Evolutionary conservation across 2,329 filamentous ascomycete genomes (phyloP).

Genomic region (Corniculantispora saksenae): DNA sequence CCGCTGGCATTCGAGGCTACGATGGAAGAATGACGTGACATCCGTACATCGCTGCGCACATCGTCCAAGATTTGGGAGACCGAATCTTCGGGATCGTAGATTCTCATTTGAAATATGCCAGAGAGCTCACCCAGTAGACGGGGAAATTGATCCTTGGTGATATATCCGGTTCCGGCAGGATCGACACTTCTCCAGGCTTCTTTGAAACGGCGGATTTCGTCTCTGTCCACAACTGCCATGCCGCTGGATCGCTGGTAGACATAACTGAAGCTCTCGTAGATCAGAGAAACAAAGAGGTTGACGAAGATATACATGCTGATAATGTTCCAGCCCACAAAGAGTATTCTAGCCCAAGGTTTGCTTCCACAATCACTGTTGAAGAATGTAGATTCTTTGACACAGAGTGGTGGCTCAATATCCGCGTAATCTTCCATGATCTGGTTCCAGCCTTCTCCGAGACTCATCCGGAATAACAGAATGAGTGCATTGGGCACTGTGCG

Average conservation of each 20-base stretch:
- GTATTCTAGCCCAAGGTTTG: conserved; percentile 77
- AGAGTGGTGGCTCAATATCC: conserved; percentile 74
- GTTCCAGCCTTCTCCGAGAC: conserved; percentile 96
- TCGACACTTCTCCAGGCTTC: conserved; percentile 97
- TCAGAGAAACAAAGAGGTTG: conserved; percentile 95
- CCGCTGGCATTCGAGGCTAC: conserved; percentile 51
- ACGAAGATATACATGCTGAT: conserved; percentile 99
- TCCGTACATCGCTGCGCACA: conserved; percentile 61
- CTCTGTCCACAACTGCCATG: conserved; percentile 84
- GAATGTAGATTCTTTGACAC: conserved; percentile 71
- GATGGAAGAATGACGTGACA: conserved; percentile 56
- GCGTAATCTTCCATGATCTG: conserved; percentile 95
- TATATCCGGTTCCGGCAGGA: conserved; percentile 86
- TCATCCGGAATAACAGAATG: conserved; percentile 90
- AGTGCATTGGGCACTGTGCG: conserved; percentile 91
- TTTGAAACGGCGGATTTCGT: conserved; percentile 95
- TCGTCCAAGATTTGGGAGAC: conserved; percentile 86
- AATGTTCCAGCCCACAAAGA: conserved; percentile 98
- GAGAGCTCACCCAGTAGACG: conserved; percentile 87
- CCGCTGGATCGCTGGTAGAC: conserved; percentile 96
- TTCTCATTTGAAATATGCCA: conserved; percentile 94
- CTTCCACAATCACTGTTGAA: conserved; percentile 93
- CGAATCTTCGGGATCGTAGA: conserved; percentile 89
- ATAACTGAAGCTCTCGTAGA: conserved; percentile 99
- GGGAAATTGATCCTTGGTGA: conserved; percentile 86